Evolutionary conservation across 2,329 filamentous ascomycete species (phyloP).

Genomic region (Ophiostoma populinum): DNA sequence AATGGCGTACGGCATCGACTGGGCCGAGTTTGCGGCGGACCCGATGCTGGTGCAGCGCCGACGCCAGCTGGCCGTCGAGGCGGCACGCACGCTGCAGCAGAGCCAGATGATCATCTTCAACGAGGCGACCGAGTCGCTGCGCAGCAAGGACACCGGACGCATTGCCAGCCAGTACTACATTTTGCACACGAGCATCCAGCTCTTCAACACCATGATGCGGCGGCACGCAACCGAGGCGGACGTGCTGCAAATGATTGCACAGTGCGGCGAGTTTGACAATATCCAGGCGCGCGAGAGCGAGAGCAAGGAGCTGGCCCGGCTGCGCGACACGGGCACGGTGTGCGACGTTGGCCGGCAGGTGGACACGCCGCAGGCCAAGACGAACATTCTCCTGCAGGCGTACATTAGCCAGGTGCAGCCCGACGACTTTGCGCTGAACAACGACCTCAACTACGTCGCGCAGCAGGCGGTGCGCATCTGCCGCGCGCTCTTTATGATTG

Average conservation of each 20-base stretch:
- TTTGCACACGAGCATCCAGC: conserved; percentile 77
- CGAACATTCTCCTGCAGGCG: conserved; percentile 84
- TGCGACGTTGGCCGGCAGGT: conserved; percentile 64
- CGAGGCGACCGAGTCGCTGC: conserved; percentile 78
- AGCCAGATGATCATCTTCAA: conserved; percentile 99
- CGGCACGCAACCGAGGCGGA: conserved; percentile 77
- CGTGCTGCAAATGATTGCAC: conserved; percentile 86
- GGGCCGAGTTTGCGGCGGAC: conserved; percentile 77
- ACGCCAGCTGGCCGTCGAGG: conserved; percentile 72
- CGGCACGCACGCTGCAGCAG: conserved; percentile 69
- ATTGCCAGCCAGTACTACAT: conserved; percentile 98
- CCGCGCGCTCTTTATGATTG: conserved; percentile 91
- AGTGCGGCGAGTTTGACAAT: conserved; percentile 96
- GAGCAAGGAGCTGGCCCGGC: conserved; percentile 62
- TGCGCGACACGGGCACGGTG: conserved; percentile 54
- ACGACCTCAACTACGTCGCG: conserved; percentile 85
- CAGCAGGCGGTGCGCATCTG: conserved; percentile 94
- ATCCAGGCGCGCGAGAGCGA: conserved; percentile 86
- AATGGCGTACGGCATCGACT: conserved; percentile 86
- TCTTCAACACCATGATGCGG: conserved; percentile 92
- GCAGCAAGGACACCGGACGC: conserved; percentile 84
- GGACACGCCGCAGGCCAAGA: conserved; percentile 68
- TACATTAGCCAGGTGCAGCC: conserved; percentile 79
- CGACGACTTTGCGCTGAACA: conserved; percentile 85
- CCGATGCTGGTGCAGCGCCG: conserved; percentile 73